A percentile compares a stretch with the other conserved stretches of the same genome.
Conservation (phyloP, 2,329 filamentous ascomycete genomes). For the Myriosclerotinia curreyana region DNA sequence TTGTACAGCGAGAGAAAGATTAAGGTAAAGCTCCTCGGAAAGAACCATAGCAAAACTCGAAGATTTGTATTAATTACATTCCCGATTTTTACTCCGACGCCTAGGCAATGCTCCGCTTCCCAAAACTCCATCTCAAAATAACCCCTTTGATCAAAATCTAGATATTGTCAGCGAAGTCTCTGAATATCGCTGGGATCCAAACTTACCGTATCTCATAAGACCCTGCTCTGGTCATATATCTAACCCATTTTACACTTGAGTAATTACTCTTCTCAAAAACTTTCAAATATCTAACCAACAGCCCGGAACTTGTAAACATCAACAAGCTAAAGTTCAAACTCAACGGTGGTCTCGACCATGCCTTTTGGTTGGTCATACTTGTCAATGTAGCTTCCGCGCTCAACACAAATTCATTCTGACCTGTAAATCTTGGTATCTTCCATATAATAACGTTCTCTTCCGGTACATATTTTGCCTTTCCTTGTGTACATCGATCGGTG, state of each 20-base stretch:
- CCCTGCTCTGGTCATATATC: constrained; percentile 97
- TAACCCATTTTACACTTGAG: constrained; percentile 97
- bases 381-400: constrained; percentile 91
- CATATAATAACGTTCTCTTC: constrained; percentile 97
- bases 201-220: constrained; percentile 90
- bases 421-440: constrained; percentile 98
- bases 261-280: constrained; percentile 99
- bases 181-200: neutral
- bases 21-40: neutral
- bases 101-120: constrained; percentile 22
- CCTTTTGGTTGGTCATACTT: constrained; percentile 97
- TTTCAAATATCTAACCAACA: constrained; percentile 92
- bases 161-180: constrained; percentile 9
- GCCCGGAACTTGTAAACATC: constrained; percentile 95
- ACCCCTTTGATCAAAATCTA: constrained; percentile 27
- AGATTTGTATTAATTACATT: constrained; percentile 22
- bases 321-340: constrained; percentile 89
- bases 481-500: constrained; percentile 87
- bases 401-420: constrained; percentile 94
- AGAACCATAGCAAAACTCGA: constrained; percentile 7
- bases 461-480: constrained; percentile 97
- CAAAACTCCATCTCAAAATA: constrained; percentile 18
- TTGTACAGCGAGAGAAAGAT: neutral
- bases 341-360: constrained; percentile 90
- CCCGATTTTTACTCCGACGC: constrained; percentile 19